Percentiles rank a stretch among this genome's conserved stretches.
phyloP scores from a whole-genome alignment of 129 eudicot genomes.

The Helianthus tuberosus region DNA sequence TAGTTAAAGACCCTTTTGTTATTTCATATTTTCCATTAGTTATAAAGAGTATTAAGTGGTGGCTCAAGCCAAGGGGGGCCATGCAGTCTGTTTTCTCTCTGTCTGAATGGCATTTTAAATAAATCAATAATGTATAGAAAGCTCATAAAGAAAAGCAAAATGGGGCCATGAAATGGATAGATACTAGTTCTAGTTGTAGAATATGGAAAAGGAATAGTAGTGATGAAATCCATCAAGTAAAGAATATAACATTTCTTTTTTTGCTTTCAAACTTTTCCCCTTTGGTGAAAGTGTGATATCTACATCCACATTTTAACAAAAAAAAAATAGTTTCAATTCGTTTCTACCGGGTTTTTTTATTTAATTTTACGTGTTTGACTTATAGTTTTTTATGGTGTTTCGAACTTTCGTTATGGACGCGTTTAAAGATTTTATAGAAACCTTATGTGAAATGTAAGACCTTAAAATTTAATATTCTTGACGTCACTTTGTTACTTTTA shows the following conservation, averaged over 20 bases:
- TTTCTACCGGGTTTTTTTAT: background rate
- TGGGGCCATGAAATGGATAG: constrained; percentile 24
- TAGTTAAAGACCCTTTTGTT: constrained; percentile 13
- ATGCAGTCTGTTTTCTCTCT: constrained; percentile 9
- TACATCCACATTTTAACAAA: constrained; percentile 1
- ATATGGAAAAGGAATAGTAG: constrained; percentile 17
- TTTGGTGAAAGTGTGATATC: constrained; percentile 15
- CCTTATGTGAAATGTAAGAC: background rate
- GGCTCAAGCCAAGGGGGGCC: constrained; percentile 16
- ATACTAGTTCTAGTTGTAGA: constrained; percentile 2
- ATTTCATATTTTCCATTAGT: constrained; percentile 11
- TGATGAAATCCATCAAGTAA: constrained; percentile 33
- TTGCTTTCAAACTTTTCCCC: constrained; percentile 22
- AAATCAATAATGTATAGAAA: background rate
- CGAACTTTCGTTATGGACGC: background rate
- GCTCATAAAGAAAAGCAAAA: constrained; percentile 14
- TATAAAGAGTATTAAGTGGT: constrained; percentile 15
- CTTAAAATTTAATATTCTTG: background rate
- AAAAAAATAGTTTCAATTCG: background rate
- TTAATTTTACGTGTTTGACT: background rate
- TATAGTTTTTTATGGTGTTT: background rate
- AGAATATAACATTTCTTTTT: constrained; percentile 24
- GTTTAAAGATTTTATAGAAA: too few species aligned
- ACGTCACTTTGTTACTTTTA: too few species aligned
- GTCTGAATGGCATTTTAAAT: constrained; percentile 17